Evolutionary conservation across 345 rosid genomes (phyloP).

Genomic region (Eucalyptus sp.): DNA sequence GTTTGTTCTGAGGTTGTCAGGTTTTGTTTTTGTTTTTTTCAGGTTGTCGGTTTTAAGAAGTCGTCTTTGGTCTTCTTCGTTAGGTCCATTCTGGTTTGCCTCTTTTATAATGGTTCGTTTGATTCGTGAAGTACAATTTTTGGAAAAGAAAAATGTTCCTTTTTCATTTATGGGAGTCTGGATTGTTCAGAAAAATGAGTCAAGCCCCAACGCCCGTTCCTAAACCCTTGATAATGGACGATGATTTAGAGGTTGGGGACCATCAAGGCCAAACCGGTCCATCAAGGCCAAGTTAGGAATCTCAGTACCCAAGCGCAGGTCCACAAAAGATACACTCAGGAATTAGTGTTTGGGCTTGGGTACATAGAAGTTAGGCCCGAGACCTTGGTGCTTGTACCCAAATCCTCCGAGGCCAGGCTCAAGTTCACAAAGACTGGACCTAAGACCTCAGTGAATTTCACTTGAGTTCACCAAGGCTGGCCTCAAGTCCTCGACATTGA

Average conservation of each 20-base stretch:
- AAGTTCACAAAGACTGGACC: rapidly evolving
- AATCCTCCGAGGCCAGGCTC: background rate
- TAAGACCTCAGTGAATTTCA: rapidly evolving
- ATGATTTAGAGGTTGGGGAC: background rate
- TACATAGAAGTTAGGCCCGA: background rate
- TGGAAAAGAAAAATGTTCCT: background rate
- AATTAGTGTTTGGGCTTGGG: rapidly evolving
- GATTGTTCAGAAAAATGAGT: background rate
- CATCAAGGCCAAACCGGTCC: background rate
- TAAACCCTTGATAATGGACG: too few relatives aligned
- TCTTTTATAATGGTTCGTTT: background rate
- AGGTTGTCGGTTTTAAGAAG: background rate
- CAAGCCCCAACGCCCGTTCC: background rate
- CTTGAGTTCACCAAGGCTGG: background rate
- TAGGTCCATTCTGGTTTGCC: background rate
- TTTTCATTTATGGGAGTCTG: background rate
- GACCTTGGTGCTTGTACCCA: too few relatives aligned
- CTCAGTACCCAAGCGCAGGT: rapidly evolving
- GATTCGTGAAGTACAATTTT: background rate
- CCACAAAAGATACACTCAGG: background rate
- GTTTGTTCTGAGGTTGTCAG: background rate
- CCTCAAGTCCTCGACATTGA: rapidly evolving
- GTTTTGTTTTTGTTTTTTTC: too few relatives aligned
- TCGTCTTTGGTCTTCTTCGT: background rate
- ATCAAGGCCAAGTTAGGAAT: background rate